Percentiles rank a stretch among this genome's conserved stretches.
phyloP scores from a whole-genome alignment of 352 stramenopile genomes.

The Phytophthora ohioensis region DNA sequence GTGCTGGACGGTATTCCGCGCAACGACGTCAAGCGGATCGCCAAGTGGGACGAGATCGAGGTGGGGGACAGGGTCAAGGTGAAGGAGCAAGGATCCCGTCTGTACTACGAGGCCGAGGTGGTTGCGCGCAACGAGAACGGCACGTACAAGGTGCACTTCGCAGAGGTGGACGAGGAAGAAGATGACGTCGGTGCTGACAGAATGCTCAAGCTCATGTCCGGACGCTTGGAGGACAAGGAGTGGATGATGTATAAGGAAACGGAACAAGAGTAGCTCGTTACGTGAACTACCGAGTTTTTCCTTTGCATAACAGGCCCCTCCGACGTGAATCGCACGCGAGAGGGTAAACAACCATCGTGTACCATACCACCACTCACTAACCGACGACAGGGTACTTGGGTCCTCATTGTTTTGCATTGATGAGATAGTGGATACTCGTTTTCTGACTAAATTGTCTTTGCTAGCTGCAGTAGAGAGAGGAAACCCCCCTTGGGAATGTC shows the following conservation, averaged over 20 bases:
- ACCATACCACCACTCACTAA: constrained; percentile 31
- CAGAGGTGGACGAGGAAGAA: constrained; percentile 61
- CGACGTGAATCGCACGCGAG: constrained; percentile 6
- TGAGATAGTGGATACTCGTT: not conserved
- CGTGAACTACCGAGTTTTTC: constrained; percentile 9
- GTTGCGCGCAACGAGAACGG: constrained; percentile 54
- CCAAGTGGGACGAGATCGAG: constrained; percentile 73
- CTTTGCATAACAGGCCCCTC: constrained; percentile 22
- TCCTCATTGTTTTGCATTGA: constrained; percentile 1
- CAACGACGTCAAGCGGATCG: constrained; percentile 62
- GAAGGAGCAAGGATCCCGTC: constrained; percentile 60
- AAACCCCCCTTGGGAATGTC: constrained; percentile 49
- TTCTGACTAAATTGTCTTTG: constrained; percentile 49
- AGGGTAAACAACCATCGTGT: constrained; percentile 27
- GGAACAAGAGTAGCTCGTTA: constrained; percentile 29
- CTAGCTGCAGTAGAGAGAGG: constrained; percentile 61
- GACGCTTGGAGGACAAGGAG: constrained; percentile 68
- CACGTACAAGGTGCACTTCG: constrained; percentile 75
- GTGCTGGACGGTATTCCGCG: constrained; percentile 50
- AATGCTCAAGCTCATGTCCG: constrained; percentile 75
- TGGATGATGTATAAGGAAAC: constrained; percentile 81
- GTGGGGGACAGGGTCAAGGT: constrained; percentile 71
- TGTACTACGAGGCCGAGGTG: constrained; percentile 76
- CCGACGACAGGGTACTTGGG: constrained; percentile 18
- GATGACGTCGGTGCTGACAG: constrained; percentile 52